Conservation (phyloP, 257 asterid genomes). For the Lavandula angustifolia region DNA sequence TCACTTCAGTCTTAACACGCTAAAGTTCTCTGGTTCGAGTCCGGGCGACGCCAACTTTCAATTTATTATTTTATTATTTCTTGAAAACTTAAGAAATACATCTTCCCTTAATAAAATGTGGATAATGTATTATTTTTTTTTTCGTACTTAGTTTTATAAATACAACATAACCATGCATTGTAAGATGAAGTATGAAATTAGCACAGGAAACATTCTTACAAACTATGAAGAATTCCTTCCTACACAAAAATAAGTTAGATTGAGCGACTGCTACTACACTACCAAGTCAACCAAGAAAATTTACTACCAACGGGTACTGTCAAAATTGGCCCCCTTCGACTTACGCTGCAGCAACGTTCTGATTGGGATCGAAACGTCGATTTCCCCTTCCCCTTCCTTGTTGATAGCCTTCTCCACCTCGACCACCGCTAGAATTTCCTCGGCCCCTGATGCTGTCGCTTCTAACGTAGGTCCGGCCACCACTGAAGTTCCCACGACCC, state of each 20-base stretch:
- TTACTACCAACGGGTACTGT: conserved; percentile 23
- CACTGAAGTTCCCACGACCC: conserved; percentile 56
- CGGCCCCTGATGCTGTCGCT: conserved; percentile 30
- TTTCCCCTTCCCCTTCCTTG: conserved; percentile 50
- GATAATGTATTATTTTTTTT: too few species aligned
- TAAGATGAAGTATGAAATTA: neutral
- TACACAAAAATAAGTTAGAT: conserved; percentile 28
- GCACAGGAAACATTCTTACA: conserved; percentile 16
- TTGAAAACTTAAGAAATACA: too few species aligned
- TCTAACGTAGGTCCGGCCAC: conserved; percentile 58
- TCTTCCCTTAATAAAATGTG: too few species aligned
- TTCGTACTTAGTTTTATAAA: too few species aligned
- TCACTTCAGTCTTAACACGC: too few species aligned
- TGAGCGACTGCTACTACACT: conserved; percentile 27
- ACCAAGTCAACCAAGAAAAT: conserved; percentile 2
- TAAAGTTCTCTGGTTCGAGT: too few species aligned
- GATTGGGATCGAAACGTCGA: conserved; percentile 38
- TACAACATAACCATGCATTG: too few species aligned
- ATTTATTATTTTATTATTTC: too few species aligned
- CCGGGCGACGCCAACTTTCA: too few species aligned
- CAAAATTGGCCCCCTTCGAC: conserved; percentile 30
- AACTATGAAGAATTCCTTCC: conserved; percentile 15
- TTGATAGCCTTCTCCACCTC: conserved; percentile 44
- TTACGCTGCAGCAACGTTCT: conserved; percentile 30
- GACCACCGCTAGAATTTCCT: conserved; percentile 39